Percentiles rank a stretch among this genome's conserved stretches.
Conservation (phyloP, 139 green algal species). For the Chlorella vulgaris region DNA sequence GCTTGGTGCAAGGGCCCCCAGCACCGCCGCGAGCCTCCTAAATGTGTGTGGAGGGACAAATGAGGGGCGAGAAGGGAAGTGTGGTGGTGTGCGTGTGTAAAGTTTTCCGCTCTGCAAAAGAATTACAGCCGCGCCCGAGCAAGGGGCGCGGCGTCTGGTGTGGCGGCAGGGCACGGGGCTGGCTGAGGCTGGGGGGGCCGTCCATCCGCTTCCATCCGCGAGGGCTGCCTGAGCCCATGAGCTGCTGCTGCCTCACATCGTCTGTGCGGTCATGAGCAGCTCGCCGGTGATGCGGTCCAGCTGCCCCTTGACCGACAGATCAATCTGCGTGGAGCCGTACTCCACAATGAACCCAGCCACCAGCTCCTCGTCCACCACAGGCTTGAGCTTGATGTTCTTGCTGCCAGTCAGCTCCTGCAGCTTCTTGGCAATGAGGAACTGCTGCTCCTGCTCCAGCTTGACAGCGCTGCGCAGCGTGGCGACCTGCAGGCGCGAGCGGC, state of each 20-base stretch:
- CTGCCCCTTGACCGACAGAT: conserved; percentile 97
- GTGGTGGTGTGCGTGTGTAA: neutral
- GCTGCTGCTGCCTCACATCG: conserved; percentile 1
- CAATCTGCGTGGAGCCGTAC: conserved; percentile 93
- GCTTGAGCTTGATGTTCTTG: conserved; percentile 99
- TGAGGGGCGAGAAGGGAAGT: neutral
- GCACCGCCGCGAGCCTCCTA: neutral
- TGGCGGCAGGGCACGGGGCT: too few species aligned
- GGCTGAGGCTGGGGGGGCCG: too few species aligned
- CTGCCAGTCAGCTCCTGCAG: conserved; percentile 95
- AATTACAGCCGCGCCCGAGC: neutral
- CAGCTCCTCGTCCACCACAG: conserved; percentile 89
- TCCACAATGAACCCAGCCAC: conserved; percentile 97
- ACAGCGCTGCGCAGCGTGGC: conserved; percentile 91
- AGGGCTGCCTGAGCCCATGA: too few species aligned
- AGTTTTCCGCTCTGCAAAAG: neutral
- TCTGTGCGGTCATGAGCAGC: conserved; percentile 41
- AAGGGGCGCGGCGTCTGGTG: neutral
- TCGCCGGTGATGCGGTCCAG: conserved; percentile 75
- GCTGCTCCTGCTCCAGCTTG: conserved; percentile 98
- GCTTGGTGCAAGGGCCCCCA: too few species aligned
- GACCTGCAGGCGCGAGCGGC: conserved; percentile 80
- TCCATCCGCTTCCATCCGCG: too few species aligned
- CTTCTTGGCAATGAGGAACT: conserved; percentile 99
- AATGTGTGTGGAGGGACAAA: neutral